These are phyloP conservation scores for Castanospermum australe DNA, from an alignment of 306 rosid genomes.

Conservation along the genomic window DNA sequence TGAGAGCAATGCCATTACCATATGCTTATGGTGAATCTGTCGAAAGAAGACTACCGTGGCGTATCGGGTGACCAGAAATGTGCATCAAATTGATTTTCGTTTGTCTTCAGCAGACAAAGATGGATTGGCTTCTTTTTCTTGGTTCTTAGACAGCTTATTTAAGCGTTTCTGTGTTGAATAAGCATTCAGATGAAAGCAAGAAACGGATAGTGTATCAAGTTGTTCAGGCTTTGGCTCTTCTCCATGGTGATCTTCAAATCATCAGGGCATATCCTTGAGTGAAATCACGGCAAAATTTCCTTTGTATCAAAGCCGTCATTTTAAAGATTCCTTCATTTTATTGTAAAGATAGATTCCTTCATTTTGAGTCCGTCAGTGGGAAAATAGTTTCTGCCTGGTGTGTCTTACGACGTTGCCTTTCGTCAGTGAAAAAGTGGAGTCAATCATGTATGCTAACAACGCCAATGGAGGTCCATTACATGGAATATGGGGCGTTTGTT, in stretches of 20 bases:
- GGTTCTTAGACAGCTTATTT: neutral
- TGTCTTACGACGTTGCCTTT: no score
- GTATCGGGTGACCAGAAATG: neutral
- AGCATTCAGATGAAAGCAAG: neutral
- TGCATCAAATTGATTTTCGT: neutral
- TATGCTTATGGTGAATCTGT: constrained; percentile 28
- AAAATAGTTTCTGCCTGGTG: no score
- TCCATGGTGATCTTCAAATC: neutral
- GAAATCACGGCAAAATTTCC: neutral
- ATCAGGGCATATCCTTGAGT: constrained; percentile 16
- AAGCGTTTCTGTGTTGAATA: neutral
- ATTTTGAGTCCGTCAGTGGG: no score
- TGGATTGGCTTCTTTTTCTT: neutral
- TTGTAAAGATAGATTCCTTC: no score
- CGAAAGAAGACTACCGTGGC: neutral
- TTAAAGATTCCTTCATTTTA: no score
- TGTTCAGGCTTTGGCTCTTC: neutral
- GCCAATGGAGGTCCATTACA: no score
- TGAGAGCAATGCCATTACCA: constrained; percentile 9
- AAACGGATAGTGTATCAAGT: neutral
- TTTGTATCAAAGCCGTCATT: neutral
- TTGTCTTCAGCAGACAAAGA: constrained; percentile 8
- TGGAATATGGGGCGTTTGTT: no score
- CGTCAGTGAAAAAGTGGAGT: no score
- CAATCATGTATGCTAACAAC: no score